Evolutionary conservation across 2,329 filamentous ascomycete species (phyloP).

Genomic region (Albophoma yamanashiensis): DNA sequence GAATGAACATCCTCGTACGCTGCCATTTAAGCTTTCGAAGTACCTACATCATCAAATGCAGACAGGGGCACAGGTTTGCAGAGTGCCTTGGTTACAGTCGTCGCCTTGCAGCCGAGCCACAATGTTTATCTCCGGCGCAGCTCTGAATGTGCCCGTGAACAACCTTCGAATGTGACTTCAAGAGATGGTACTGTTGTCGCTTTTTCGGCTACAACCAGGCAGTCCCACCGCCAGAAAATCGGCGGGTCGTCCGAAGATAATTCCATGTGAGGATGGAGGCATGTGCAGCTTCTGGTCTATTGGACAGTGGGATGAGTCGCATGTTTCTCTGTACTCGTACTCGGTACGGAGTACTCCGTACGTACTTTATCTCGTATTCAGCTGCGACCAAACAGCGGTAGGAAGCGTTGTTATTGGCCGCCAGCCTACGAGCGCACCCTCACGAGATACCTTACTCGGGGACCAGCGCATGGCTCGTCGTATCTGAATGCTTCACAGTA

Average conservation of each 20-base stretch:
- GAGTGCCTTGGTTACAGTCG: too few relatives aligned
- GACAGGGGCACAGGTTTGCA: background rate
- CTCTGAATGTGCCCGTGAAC: too few relatives aligned
- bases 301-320: background rate
- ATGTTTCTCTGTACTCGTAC: too few relatives aligned
- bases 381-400: background rate
- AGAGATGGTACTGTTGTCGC: too few relatives aligned
- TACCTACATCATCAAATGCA: background rate
- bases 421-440: background rate
- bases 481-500: background rate
- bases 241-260: background rate
- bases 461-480: background rate
- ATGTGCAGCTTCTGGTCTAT: background rate
- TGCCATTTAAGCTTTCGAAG: background rate
- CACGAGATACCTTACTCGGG: background rate
- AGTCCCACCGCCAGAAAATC: too few relatives aligned
- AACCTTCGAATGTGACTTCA: too few relatives aligned
- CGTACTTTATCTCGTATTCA: background rate
- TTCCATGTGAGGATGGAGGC: too few relatives aligned
- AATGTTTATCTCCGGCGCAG: too few relatives aligned
- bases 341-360: too few relatives aligned
- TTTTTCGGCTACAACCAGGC: too few relatives aligned
- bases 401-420: background rate
- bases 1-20: background rate
- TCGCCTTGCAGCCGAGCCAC: too few relatives aligned